Evolutionary conservation across 2,329 filamentous ascomycete species (phyloP).

Genomic region (Cryphonectria japonica): DNA sequence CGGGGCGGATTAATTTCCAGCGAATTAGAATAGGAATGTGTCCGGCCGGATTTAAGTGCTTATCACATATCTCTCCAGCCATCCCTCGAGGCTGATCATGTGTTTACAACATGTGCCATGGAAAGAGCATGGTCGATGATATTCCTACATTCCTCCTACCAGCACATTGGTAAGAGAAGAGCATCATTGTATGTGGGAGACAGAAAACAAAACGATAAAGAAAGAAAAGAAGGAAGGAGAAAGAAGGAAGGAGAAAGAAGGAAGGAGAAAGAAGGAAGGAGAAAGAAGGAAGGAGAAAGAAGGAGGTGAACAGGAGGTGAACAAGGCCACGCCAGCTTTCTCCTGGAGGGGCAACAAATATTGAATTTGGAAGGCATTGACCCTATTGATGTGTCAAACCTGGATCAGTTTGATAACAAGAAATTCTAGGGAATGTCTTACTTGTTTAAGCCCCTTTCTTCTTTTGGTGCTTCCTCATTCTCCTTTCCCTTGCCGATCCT

Average conservation of each 20-base stretch:
- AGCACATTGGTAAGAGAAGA: background rate
- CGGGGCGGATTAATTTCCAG: background rate
- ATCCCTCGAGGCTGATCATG: background rate
- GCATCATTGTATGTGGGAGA: background rate
- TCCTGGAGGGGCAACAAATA: too few species aligned
- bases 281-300: too few species aligned
- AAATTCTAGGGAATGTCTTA: background rate
- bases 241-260: background rate
- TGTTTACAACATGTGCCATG: background rate
- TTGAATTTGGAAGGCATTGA: background rate
- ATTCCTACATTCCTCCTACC: background rate
- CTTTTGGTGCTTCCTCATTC: background rate
- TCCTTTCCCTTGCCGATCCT: background rate
- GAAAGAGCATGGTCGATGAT: background rate
- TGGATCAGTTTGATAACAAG: background rate
- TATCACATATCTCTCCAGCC: background rate
- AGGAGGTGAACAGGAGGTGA: too few species aligned
- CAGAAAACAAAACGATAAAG: accelerated
- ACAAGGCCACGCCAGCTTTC: too few species aligned
- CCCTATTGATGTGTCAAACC: background rate
- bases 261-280: too few species aligned
- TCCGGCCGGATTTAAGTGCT: background rate
- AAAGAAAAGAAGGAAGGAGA: background rate
- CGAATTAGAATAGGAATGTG: background rate
- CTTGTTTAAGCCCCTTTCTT: background rate